Conservation (phyloP, 768 basidiomycete genomes). For the Lyophyllum atratum region DNA sequence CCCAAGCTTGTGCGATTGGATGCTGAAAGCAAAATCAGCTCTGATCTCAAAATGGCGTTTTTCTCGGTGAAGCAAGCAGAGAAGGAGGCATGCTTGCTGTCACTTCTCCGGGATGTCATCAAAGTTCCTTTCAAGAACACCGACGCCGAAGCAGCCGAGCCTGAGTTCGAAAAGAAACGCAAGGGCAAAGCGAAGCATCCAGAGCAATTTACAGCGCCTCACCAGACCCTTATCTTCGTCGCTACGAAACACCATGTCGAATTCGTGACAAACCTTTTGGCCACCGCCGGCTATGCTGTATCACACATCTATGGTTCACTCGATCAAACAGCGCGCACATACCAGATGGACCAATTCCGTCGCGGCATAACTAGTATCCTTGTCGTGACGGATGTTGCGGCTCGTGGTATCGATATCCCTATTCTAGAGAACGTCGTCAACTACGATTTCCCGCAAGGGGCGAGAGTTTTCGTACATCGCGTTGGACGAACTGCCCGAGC, state of each 20-base stretch:
- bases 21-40: slow-evolving; percentile 92
- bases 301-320: slow-evolving; percentile 96
- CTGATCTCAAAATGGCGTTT: slow-evolving; percentile 93
- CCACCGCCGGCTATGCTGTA: slow-evolving; percentile 80
- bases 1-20: slow-evolving; percentile 97
- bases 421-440: slow-evolving; percentile 96
- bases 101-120: slow-evolving; percentile 86
- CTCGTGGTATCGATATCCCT: slow-evolving; percentile 97
- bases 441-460: slow-evolving; percentile 96
- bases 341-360: slow-evolving; percentile 91
- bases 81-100: slow-evolving; percentile 89
- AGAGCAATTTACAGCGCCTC: slow-evolving; percentile 61
- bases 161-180: slow-evolving; percentile 35
- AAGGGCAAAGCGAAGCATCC: slow-evolving; percentile 55
- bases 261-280: slow-evolving; percentile 80
- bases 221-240: slow-evolving; percentile 93
- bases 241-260: slow-evolving; percentile 99
- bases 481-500: slow-evolving; percentile 97
- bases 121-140: slow-evolving; percentile 64
- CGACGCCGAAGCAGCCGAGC: slow-evolving; percentile 28
- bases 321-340: slow-evolving; percentile 86
- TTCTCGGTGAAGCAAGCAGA: slow-evolving; percentile 90
- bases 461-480: slow-evolving; percentile 93
- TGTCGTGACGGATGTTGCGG: slow-evolving; percentile 97
- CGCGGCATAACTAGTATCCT: slow-evolving; percentile 77